Evolutionary conservation across 73 alveolate genomes (phyloP), one percentile per base, ranked within the genome.

Genomic region (Blepharisma stoltei): DNA sequence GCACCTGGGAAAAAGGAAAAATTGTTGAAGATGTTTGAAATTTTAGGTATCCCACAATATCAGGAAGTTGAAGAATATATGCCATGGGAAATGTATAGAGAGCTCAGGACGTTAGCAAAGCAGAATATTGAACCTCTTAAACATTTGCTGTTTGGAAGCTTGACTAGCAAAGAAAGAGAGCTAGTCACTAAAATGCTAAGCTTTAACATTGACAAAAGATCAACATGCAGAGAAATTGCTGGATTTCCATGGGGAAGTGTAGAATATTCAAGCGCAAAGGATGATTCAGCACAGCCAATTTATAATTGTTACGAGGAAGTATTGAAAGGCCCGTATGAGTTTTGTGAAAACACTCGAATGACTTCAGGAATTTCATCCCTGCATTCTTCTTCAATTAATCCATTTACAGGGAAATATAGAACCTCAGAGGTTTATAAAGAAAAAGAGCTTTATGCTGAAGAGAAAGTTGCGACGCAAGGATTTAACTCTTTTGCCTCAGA

Each of bases 71-170:
- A 60, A 60, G 45, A 25, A 2, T 60, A 60, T 25, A 20, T 60
- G 73, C 14, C 73, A 14, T 60, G 73, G 73, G 73, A 60, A 38
- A 60, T 9, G 14, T 60, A 60, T 25, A 8, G 14, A 60, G 73
- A 60, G 46, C 23, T 60, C 0, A 60, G 23, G 46, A 60, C 73
- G 14, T 60, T 60, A 60, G 73, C 73, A 9, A 18, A 14, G 11
- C 73, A 60, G 2, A 60, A 25, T 25, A 60, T 14, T 14, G 73
- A 60, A 25, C 37, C 37, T 25, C 38, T 60, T 20, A 14, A 60
- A 2, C 37, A 60, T 14, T 8, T 60, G 47, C 18, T 60, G 14
- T 60, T 60, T 60, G 11, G 48, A 14, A 25, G 73, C 11, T 8
- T 60, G 3, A 60, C 73, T 60, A 9, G 73, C 18, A 60, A 25